Evolutionary conservation across 345 rosid genomes (phyloP).

Genomic region (Aurinia saxatilis): DNA sequence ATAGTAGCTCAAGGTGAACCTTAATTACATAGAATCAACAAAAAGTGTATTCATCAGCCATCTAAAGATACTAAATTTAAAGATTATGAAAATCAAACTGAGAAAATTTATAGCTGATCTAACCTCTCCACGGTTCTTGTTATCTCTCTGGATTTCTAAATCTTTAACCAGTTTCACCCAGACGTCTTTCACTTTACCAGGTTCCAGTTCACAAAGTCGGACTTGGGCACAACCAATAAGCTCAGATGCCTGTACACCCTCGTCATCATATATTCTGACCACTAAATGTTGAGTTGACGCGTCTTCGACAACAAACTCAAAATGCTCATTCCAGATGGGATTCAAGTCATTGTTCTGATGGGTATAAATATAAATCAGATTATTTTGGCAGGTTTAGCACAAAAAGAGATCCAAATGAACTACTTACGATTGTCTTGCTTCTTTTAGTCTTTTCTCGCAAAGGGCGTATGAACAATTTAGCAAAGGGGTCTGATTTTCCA

Average conservation of each 20-base stretch:
- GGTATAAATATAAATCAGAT: slow-evolving; percentile 5
- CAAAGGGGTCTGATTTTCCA: slow-evolving; percentile 98
- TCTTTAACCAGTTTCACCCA: slow-evolving; percentile 98
- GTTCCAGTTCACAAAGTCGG: slow-evolving; percentile 68
- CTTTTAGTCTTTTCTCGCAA: slow-evolving; percentile 63
- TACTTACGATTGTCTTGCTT: slow-evolving; percentile 81
- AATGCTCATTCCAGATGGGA: slow-evolving; percentile 99
- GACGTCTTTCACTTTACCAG: slow-evolving; percentile 97
- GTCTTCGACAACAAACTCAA: slow-evolving; percentile 84
- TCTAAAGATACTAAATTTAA: not conserved
- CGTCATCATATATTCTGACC: slow-evolving; percentile 82
- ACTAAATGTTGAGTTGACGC: slow-evolving; percentile 85
- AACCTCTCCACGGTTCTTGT: slow-evolving; percentile 86
- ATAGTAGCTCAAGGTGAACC: slow-evolving; percentile 97
- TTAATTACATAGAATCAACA: slow-evolving; percentile 25
- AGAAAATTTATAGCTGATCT: slow-evolving; percentile 5
- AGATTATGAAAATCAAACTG: not conserved
- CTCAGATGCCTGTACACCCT: slow-evolving; percentile 88
- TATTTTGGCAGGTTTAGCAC: not conserved
- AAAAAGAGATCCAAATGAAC: not conserved
- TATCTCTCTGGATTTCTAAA: slow-evolving; percentile 94
- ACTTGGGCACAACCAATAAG: slow-evolving; percentile 86
- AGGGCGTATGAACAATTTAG: slow-evolving; percentile 74
- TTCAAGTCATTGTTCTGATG: slow-evolving; percentile 85
- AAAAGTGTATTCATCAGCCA: not conserved